These are phyloP conservation scores for Begonia fuchsioides DNA, from an alignment of 306 rosid species.

Conservation along the genomic window DNA sequence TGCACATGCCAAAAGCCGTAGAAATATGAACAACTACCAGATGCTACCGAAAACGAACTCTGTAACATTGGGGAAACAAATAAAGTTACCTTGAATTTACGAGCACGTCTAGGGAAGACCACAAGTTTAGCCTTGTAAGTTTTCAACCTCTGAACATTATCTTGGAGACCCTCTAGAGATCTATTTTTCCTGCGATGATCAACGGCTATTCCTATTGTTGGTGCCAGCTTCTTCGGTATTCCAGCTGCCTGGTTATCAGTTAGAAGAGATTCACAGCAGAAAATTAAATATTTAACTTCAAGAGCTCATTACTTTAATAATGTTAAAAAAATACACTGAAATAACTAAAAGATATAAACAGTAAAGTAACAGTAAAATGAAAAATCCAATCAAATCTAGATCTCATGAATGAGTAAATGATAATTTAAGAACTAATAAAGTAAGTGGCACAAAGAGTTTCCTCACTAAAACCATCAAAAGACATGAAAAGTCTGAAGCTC, in stretches of 20 bases:
- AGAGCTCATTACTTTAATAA: no score
- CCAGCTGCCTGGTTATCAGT: slow-evolving; percentile 31
- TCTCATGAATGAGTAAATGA: no score
- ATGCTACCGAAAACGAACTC: neutral
- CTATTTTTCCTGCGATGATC: slow-evolving; percentile 40
- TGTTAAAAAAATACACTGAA: no score
- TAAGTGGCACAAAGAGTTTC: no score
- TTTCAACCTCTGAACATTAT: slow-evolving; percentile 43
- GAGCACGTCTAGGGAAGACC: slow-evolving; percentile 44
- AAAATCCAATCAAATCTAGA: no score
- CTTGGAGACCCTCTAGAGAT: slow-evolving; percentile 41
- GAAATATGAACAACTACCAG: neutral
- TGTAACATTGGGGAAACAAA: no score
- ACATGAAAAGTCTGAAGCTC: no score
- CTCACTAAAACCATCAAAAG: no score
- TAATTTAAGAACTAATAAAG: no score
- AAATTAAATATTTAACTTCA: no score
- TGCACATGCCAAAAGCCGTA: slow-evolving; percentile 1
- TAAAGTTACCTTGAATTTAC: slow-evolving; percentile 31
- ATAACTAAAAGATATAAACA: no score
- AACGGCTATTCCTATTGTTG: slow-evolving; percentile 39
- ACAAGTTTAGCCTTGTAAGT: slow-evolving; percentile 49
- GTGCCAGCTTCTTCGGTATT: slow-evolving; percentile 41
- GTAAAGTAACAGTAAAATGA: no score
- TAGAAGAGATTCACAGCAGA: neutral